Percentiles rank a stretch among this genome's conserved stretches.
These are phyloP conservation scores for Acanthamoeba quina DNA, from an alignment of 208 protist genomes.

Conservation along the genomic window DNA sequence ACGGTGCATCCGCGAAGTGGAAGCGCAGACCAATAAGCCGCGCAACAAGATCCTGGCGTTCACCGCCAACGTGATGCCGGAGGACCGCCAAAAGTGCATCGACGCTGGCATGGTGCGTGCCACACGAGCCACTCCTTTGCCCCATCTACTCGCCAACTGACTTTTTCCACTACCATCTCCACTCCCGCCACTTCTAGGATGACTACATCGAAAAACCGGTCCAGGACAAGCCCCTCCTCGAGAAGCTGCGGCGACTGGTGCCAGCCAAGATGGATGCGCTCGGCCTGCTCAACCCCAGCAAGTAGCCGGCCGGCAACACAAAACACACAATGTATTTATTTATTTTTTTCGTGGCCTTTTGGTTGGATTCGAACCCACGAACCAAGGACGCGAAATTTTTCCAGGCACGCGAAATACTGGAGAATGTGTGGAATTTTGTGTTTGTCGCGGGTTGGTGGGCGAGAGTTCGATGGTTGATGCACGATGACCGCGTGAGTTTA, in stretches of 20 bases:
- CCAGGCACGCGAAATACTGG: no score
- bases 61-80: constrained; percentile 37
- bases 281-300: background rate
- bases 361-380: no score
- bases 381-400: no score
- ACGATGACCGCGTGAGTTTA: background rate
- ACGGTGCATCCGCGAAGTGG: constrained; percentile 10
- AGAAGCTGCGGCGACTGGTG: constrained; percentile 30
- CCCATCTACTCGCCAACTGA: no score
- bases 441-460: background rate
- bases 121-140: background rate
- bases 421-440: background rate
- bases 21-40: constrained; percentile 43
- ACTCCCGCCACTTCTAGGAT: background rate
- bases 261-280: constrained; percentile 23
- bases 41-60: constrained; percentile 47
- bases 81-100: constrained; percentile 64
- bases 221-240: constrained; percentile 26
- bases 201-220: constrained; percentile 56
- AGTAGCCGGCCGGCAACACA: background rate
- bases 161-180: no score
- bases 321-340: background rate
- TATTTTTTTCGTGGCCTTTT: background rate
- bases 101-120: constrained; percentile 15
- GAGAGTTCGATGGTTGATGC: background rate